These are phyloP conservation scores for Cyclotella atomus DNA, from an alignment of 108 stramenopile species.

Conservation along the genomic window DNA sequence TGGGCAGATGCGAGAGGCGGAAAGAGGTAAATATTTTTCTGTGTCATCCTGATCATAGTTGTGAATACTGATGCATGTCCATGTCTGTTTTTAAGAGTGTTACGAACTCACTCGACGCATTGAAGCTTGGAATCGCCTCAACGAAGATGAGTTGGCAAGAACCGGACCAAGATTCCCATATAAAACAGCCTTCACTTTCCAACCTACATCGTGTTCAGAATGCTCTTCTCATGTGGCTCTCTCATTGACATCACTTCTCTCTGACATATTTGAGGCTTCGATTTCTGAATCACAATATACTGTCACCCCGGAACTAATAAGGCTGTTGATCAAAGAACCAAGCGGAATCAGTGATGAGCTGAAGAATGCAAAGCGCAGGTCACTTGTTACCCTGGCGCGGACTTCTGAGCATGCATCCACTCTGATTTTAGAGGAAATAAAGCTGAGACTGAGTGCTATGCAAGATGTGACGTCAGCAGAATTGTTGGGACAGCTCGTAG, in stretches of 20 bases:
- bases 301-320: conserved; percentile 45
- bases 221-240: conserved; percentile 56
- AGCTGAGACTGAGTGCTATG: conserved; percentile 47
- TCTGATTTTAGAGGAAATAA: conserved; percentile 60
- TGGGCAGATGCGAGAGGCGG: conserved; percentile 72
- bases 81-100: conserved; percentile 41
- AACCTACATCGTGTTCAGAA: conserved; percentile 67
- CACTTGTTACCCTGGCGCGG: conserved; percentile 61
- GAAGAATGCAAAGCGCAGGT: conserved; percentile 52
- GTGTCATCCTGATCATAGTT: background rate
- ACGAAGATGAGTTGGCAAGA: conserved; percentile 52
- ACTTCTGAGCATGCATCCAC: conserved; percentile 59
- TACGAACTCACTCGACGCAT: conserved; percentile 66
- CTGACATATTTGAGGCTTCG: conserved; percentile 32
- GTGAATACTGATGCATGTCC: background rate
- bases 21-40: conserved; percentile 25
- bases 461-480: conserved; percentile 65
- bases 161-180: background rate
- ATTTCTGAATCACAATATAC: conserved; percentile 41
- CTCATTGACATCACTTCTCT: conserved; percentile 59
- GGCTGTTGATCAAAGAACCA: conserved; percentile 53
- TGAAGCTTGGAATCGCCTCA: conserved; percentile 75
- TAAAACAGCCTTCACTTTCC: conserved; percentile 26
- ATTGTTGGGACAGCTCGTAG: conserved; percentile 69
- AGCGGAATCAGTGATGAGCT: conserved; percentile 33